A percentile compares a stretch with the other conserved stretches of the same genome.
These are phyloP conservation scores for Oemleria cerasiformis DNA, from an alignment of 306 rosid species.

Conservation along the genomic window DNA sequence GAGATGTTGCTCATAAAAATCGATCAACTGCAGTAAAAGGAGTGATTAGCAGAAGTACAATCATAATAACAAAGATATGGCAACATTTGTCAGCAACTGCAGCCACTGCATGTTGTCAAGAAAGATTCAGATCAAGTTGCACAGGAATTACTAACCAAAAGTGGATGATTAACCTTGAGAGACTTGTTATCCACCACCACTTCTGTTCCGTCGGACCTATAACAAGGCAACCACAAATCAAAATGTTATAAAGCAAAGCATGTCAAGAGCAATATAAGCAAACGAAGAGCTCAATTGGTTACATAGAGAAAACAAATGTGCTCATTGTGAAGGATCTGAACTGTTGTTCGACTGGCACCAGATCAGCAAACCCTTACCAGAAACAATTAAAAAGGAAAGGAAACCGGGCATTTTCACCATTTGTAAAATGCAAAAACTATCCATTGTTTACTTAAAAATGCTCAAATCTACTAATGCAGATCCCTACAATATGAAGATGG, in stretches of 20 bases:
- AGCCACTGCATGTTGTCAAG: slow-evolving; percentile 10
- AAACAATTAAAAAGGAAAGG: background rate
- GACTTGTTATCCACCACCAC: slow-evolving; percentile 84
- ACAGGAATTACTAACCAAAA: slow-evolving; percentile 50
- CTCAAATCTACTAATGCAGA: background rate
- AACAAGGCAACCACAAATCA: slow-evolving; percentile 8
- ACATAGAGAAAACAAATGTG: background rate
- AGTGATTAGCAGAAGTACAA: slow-evolving; percentile 13
- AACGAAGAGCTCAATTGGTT: background rate
- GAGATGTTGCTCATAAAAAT: slow-evolving; percentile 89
- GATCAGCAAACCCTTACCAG: background rate
- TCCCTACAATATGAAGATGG: background rate
- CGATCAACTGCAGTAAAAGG: slow-evolving; percentile 59
- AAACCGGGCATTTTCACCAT: background rate
- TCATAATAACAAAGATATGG: slow-evolving; percentile 10
- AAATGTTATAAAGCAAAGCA: slow-evolving; percentile 15
- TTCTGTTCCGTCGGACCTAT: slow-evolving; percentile 84
- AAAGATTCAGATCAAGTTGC: background rate
- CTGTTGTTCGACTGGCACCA: background rate
- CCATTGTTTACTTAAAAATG: background rate
- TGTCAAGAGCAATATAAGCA: background rate
- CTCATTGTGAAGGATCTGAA: background rate
- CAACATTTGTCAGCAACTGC: background rate
- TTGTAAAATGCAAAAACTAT: background rate
- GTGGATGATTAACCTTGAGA: slow-evolving; percentile 74